phyloP scores from a whole-genome alignment of 768 basidiomycete genomes.

The Lactarius evosmus region DNA sequence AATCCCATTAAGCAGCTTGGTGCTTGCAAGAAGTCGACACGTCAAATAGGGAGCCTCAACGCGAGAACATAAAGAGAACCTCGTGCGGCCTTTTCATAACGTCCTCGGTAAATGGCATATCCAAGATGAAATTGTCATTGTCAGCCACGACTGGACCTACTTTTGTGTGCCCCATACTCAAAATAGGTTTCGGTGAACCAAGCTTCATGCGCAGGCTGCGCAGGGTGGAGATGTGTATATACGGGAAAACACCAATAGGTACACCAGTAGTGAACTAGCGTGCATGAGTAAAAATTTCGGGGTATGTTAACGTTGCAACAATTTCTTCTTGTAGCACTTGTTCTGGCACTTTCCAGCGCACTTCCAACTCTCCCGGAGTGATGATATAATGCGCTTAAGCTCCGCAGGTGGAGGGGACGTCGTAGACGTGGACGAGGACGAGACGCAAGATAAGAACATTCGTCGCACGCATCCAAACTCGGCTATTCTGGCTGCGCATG shows the following conservation, averaged over 20 bases:
- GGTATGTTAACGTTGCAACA: slow-evolving; percentile 44
- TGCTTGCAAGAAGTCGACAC: slow-evolving; percentile 63
- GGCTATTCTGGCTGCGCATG: slow-evolving; percentile 68
- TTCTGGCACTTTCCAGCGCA: slow-evolving; percentile 47
- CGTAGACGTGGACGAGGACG: slow-evolving; percentile 48
- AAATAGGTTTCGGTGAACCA: slow-evolving; percentile 65
- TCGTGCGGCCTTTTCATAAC: slow-evolving; percentile 49
- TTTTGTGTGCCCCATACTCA: slow-evolving; percentile 91
- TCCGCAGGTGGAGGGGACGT: slow-evolving; percentile 46
- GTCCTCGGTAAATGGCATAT: slow-evolving; percentile 81
- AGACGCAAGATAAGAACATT: slow-evolving; percentile 49
- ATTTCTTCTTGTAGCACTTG: slow-evolving; percentile 59
- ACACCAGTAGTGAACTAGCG: slow-evolving; percentile 80
- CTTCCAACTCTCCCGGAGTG: slow-evolving; percentile 48
- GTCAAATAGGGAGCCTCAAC: slow-evolving; percentile 2
- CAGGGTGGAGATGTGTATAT: slow-evolving; percentile 88
- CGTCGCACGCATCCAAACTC: slow-evolving; percentile 48
- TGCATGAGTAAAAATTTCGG: slow-evolving; percentile 16
- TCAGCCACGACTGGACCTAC: slow-evolving; percentile 96
- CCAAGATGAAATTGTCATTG: slow-evolving; percentile 97
- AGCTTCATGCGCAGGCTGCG: slow-evolving; percentile 56
- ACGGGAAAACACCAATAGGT: slow-evolving; percentile 95
- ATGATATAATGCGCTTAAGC: slow-evolving; percentile 44
- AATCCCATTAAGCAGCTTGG: slow-evolving; percentile 97
- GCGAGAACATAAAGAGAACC: slow-evolving; percentile 51